Evolutionary conservation across 2,329 filamentous ascomycete genomes (phyloP).

Genomic region (Eutypella sp.): DNA sequence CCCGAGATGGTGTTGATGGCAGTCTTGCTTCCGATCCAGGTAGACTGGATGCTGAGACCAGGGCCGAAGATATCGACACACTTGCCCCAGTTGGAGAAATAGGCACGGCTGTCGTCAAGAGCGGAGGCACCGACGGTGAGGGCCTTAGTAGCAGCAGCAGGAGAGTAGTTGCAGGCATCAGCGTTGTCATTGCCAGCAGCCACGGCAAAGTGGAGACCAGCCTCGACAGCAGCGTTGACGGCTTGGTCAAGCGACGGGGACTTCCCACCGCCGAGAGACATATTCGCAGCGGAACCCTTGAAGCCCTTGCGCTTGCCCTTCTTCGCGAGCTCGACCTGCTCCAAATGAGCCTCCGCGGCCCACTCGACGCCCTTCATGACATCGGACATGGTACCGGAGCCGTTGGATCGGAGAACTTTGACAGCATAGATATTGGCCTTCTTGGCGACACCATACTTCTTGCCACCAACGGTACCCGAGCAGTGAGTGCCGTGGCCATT

Average conservation of each 20-base stretch:
- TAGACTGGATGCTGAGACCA: conserved; percentile 93
- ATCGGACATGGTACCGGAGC: conserved; percentile 96
- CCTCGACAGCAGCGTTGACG: conserved; percentile 88
- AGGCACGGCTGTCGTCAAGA: conserved; percentile 90
- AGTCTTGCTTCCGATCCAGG: conserved; percentile 95
- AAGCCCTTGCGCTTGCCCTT: conserved; percentile 88
- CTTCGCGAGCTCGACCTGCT: conserved; percentile 75
- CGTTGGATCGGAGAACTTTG: conserved; percentile 97
- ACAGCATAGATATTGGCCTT: conserved; percentile 95
- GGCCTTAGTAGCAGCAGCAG: conserved; percentile 84
- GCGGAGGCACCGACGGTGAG: conserved; percentile 95
- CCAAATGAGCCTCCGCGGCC: conserved; percentile 74
- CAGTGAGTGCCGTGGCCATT: conserved; percentile 99
- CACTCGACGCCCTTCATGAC: conserved; percentile 98
- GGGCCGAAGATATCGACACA: conserved; percentile 99
- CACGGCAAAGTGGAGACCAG: conserved; percentile 94
- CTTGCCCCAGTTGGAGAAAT: conserved; percentile 99
- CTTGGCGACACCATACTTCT: conserved; percentile 99
- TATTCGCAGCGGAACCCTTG: conserved; percentile 99
- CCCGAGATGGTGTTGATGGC: conserved; percentile 98
- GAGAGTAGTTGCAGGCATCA: conserved; percentile 98
- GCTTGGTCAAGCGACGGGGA: conserved; percentile 84
- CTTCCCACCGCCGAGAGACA: conserved; percentile 98
- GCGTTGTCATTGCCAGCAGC: conserved; percentile 98
- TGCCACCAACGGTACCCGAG: conserved; percentile 94